Evolutionary conservation across 208 protist species (phyloP).

Genomic region (Porcisia deanei): DNA sequence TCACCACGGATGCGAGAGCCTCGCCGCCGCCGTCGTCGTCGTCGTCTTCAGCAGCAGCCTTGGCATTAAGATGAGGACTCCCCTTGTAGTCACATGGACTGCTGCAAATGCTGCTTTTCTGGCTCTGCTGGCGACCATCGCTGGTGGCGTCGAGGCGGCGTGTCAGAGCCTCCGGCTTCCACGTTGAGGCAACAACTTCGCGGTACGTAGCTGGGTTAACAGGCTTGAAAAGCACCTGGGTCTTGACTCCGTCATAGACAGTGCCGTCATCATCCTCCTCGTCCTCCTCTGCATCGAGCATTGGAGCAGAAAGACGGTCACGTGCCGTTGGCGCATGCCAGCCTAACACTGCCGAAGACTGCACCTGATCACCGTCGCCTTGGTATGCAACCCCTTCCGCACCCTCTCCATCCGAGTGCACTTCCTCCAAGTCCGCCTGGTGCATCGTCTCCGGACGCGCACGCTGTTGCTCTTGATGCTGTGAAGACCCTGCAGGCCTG

Average conservation of each 20-base stretch:
- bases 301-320: background rate
- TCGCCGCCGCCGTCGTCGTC: slow-evolving; percentile 26
- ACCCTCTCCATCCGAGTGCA: background rate
- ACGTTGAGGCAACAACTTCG: slow-evolving; percentile 62
- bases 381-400: background rate
- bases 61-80: background rate
- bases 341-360: background rate
- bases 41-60: slow-evolving; percentile 23
- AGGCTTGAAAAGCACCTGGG: slow-evolving; percentile 73
- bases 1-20: slow-evolving; percentile 22
- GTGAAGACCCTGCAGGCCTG: background rate
- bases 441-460: background rate
- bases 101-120: slow-evolving; percentile 12
- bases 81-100: slow-evolving; percentile 21
- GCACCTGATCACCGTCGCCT: background rate
- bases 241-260: slow-evolving; percentile 76
- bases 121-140: slow-evolving; percentile 2
- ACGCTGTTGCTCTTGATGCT: background rate
- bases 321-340: background rate
- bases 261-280: slow-evolving; percentile 61
- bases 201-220: slow-evolving; percentile 66
- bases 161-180: slow-evolving; percentile 74
- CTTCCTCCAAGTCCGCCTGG: background rate
- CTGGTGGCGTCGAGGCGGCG: slow-evolving; percentile 19
- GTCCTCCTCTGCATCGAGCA: slow-evolving; percentile 11